Conservation (phyloP, 306 rosid species). For the Casuarina glauca region DNA sequence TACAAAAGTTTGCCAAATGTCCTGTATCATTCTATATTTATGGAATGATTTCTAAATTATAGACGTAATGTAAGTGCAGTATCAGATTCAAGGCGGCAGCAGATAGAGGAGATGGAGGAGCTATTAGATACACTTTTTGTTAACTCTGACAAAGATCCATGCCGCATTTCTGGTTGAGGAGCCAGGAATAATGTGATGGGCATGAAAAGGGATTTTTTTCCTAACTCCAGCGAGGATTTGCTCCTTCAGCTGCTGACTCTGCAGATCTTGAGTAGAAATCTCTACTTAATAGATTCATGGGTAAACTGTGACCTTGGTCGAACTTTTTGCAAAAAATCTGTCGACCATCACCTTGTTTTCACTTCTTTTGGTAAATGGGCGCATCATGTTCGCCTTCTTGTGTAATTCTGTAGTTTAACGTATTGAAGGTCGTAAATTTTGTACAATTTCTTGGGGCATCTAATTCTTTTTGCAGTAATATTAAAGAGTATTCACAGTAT, state of each 20-base stretch:
- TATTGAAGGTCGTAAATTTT: conserved; percentile 23
- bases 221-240: conserved; percentile 12
- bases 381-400: conserved; percentile 18
- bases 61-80: conserved; percentile 39
- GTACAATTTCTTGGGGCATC: conserved; percentile 20
- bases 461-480: conserved; percentile 1
- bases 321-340: neutral
- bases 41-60: conserved; percentile 18
- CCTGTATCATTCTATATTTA: conserved; percentile 9
- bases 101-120: conserved; percentile 26
- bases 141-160: conserved; percentile 15
- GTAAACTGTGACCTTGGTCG: conserved; percentile 19
- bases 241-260: conserved; percentile 22
- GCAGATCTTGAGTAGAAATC: conserved; percentile 26
- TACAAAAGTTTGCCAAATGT: neutral
- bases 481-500: neutral
- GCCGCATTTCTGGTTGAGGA: conserved; percentile 24
- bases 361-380: neutral
- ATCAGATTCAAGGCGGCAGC: conserved; percentile 43
- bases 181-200: conserved; percentile 18
- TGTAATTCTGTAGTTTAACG: conserved; percentile 4
- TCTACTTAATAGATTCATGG: conserved; percentile 12
- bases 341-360: neutral
- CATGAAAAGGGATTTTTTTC: conserved; percentile 1
- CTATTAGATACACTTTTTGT: conserved; percentile 12